Evolutionary conservation across 148 eudicot species (phyloP), one percentile per base, ranked within the genome.

Genomic region (Nepenthes mirabilis): DNA sequence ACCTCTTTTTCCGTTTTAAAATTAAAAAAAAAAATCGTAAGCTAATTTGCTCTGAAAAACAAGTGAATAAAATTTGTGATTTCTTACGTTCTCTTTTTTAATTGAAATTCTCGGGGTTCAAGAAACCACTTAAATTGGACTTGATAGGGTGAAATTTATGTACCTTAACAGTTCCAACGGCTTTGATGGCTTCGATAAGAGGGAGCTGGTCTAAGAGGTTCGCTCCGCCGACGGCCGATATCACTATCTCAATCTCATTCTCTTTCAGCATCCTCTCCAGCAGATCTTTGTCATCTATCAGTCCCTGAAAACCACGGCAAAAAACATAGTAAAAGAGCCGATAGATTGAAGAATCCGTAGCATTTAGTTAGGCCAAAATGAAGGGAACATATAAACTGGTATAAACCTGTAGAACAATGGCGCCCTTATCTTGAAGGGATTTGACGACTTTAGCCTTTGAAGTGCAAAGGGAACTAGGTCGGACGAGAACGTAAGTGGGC

Each of bases 161-260:
- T 51, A 82, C 88, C 88, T 79, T 77, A 12, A 82, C 54, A 13
- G 76, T 77, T 12, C 82, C 77, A 47, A 80, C 87, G 36, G 72
- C 57, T 72, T 77, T 77, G 56, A 82, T 74, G 37, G 87, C 87
- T 10, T 65, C 56, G 47, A 82, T 48, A 1, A 82, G 82, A 14
- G 68, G 69, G 12, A 77, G 73, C 36, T 82, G 87, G 61, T 82
- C 84, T 47, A 74, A 52, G 10, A 82, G 57, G 58, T 59, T 79
- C 9, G 14, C 76, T 0, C 87, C 87, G 33, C 87, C 87, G 1
- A 79, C 76, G 9, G 75, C 82, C 36, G 87, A 77, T 64, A 82
- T 77, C 2, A 80, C 87, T 8, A 74, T 57, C n/a, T 82, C 84
- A 33, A 82, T 82, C 71, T 82, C 70, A 59, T 71, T 49, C 50